Conservation (phyloP, 192 early-diverging fungal species). For the Coemansia sp. region DNA sequence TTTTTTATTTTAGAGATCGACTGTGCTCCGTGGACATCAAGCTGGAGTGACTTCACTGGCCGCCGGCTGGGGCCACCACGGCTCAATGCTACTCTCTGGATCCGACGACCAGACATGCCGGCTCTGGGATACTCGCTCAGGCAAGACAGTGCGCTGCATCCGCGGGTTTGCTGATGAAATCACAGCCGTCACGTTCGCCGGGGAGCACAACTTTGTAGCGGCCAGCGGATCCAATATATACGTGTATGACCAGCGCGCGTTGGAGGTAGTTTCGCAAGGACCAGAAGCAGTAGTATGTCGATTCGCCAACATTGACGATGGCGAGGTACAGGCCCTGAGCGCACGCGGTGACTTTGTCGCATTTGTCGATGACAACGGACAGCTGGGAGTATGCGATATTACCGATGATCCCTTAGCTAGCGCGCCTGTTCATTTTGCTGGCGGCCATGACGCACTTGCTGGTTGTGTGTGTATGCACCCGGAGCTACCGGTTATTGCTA, state of each 20-base stretch:
- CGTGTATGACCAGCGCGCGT: slow-evolving; percentile 40
- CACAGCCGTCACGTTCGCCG: slow-evolving; percentile 22
- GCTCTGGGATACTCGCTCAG: slow-evolving; percentile 42
- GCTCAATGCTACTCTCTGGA: slow-evolving; percentile 37
- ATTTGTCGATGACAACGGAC: slow-evolving; percentile 47
- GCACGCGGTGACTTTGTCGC: slow-evolving; percentile 55
- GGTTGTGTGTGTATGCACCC: slow-evolving; percentile 49
- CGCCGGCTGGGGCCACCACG: slow-evolving; percentile 20
- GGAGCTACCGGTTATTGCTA: slow-evolving; percentile 25
- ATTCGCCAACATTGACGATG: background rate
- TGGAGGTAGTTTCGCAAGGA: background rate
- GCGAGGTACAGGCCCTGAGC: slow-evolving; percentile 41
- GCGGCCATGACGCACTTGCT: slow-evolving; percentile 34
- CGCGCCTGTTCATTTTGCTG: slow-evolving; percentile 1
- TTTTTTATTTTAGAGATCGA: slow-evolving; percentile 1
- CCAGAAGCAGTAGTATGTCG: background rate
- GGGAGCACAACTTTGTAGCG: slow-evolving; percentile 25
- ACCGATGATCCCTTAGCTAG: slow-evolving; percentile 20
- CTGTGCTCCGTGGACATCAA: slow-evolving; percentile 20
- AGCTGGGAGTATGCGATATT: slow-evolving; percentile 25
- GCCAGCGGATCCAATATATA: slow-evolving; percentile 18
- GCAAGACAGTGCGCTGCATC: slow-evolving; percentile 18
- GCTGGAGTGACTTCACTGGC: slow-evolving; percentile 31
- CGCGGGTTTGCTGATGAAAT: slow-evolving; percentile 26
- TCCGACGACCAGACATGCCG: slow-evolving; percentile 45